Evolutionary conservation across 129 eudicot genomes (phyloP).

Genomic region (Arctium minus): DNA sequence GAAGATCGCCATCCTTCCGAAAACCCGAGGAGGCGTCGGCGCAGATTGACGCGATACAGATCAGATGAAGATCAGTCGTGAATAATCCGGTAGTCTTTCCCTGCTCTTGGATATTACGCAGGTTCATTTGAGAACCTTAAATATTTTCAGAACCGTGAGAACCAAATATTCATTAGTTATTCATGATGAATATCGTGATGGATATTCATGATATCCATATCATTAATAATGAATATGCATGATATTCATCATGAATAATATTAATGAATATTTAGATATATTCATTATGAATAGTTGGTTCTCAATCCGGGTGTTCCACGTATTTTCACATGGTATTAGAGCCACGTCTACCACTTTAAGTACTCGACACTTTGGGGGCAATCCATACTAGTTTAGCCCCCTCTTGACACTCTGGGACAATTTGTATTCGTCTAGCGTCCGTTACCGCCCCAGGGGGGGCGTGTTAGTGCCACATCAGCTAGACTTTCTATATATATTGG

Average conservation of each 20-base stretch:
- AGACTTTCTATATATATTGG: no score
- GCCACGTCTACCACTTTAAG: no score
- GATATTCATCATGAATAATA: neutral
- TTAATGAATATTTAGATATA: no score
- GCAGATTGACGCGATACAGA: conserved; percentile 52
- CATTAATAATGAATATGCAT: neutral
- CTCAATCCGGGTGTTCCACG: neutral
- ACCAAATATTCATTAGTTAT: neutral
- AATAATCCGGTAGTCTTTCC: conserved; percentile 39
- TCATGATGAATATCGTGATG: neutral
- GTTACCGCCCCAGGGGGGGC: no score
- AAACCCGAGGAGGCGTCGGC: conserved; percentile 63
- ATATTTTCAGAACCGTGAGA: neutral
- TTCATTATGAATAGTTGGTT: neutral
- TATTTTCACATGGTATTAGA: no score
- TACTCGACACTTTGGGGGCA: no score
- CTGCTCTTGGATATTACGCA: conserved; percentile 1
- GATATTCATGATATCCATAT: neutral
- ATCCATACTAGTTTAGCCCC: no score
- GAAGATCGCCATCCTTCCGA: conserved; percentile 42
- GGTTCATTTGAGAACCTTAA: neutral
- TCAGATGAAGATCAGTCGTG: conserved; percentile 60
- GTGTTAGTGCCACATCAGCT: no score
- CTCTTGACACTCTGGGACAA: no score
- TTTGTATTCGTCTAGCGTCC: no score